phyloP scores from a whole-genome alignment of 83 land plant species.

The Isoetes engelmannii region DNA sequence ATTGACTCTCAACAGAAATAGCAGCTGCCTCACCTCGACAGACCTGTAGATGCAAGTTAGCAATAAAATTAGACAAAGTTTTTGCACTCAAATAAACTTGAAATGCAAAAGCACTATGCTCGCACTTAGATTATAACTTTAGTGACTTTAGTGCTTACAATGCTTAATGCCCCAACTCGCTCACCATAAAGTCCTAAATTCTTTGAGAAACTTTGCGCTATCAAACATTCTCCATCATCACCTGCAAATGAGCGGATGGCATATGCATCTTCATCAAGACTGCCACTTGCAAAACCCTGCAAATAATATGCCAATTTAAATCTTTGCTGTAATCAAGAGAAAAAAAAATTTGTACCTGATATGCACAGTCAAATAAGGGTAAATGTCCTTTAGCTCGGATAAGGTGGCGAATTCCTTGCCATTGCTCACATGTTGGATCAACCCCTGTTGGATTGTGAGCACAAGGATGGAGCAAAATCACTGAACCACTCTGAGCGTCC shows the following conservation, averaged over 20 bases:
- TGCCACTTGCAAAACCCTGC: conserved; percentile 11
- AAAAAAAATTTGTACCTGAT: not conserved
- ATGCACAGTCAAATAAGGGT: conserved; percentile 11
- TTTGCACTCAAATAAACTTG: not conserved
- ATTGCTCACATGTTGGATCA: conserved; percentile 4
- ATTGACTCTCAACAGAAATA: not conserved
- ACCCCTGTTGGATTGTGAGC: conserved; percentile 8
- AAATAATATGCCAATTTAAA: too few relatives aligned
- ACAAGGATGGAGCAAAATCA: conserved; percentile 4
- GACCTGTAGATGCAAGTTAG: too few relatives aligned
- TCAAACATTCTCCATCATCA: conserved; percentile 8
- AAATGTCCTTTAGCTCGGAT: conserved; percentile 4
- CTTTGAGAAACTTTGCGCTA: conserved; percentile 4
- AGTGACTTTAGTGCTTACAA: too few relatives aligned
- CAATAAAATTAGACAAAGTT: too few relatives aligned
- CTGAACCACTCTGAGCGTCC: not conserved
- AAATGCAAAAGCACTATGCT: not conserved
- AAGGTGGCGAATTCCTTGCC: conserved; percentile 3
- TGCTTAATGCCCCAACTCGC: conserved; percentile 6
- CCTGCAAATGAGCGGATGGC: conserved; percentile 4
- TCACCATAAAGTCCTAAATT: conserved; percentile 10
- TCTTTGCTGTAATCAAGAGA: not conserved
- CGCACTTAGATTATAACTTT: not conserved
- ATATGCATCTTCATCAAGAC: conserved; percentile 2
- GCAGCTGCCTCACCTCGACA: not conserved